These are phyloP conservation scores for Mimosa pudica DNA, from an alignment of 306 rosid genomes.

Conservation along the genomic window DNA sequence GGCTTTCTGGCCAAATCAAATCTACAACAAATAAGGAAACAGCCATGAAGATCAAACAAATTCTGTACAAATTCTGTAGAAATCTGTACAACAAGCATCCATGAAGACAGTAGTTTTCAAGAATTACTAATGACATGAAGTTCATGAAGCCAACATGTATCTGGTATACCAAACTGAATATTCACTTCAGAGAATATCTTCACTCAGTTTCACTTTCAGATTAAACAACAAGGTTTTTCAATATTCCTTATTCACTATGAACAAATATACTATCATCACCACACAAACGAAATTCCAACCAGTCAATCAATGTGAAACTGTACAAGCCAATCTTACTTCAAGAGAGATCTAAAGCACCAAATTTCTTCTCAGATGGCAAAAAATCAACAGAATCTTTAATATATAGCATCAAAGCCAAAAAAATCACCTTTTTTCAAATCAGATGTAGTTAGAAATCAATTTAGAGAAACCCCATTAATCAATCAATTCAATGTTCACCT, in stretches of 20 bases:
- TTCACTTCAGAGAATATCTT: not conserved
- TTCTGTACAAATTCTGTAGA: not conserved
- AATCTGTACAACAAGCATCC: not conserved
- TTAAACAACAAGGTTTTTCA: not conserved
- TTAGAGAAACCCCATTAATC: slow-evolving; percentile 24
- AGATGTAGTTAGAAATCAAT: slow-evolving; percentile 23
- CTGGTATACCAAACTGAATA: slow-evolving; percentile 10
- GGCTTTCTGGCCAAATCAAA: slow-evolving; percentile 44
- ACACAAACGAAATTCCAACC: not conserved
- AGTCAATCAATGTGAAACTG: not conserved
- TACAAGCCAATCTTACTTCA: slow-evolving; percentile 6
- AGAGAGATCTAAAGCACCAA: slow-evolving; percentile 1
- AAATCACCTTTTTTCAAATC: not conserved
- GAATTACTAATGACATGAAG: not conserved
- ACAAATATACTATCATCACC: slow-evolving; percentile 1
- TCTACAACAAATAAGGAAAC: slow-evolving; percentile 24
- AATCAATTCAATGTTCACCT: slow-evolving; percentile 21
- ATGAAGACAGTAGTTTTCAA: not conserved
- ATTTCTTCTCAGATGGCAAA: not conserved
- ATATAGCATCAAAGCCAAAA: not conserved
- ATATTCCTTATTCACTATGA: slow-evolving; percentile 7
- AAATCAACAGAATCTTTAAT: not conserved
- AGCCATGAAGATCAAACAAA: slow-evolving; percentile 4
- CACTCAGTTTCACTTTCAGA: slow-evolving; percentile 7
- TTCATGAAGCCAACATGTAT: slow-evolving; percentile 27